phyloP scores from a whole-genome alignment of 1,139 yeast genomes.

The Sugiyamaella japonica region DNA sequence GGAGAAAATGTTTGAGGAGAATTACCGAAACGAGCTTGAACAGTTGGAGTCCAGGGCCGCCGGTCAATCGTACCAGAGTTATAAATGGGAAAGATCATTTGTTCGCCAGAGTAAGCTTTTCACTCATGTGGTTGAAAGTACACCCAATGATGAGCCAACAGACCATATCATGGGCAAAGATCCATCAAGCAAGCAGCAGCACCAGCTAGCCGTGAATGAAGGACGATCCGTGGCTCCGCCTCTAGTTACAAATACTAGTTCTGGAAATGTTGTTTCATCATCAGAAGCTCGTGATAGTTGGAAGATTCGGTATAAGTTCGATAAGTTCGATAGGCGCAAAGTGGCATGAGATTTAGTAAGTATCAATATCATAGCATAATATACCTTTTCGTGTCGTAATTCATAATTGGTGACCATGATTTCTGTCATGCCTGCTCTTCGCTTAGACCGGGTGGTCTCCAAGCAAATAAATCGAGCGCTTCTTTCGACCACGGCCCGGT shows the following conservation, averaged over 20 bases:
- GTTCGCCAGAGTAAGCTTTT: conserved; percentile 7
- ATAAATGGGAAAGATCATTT: conserved; percentile 9
- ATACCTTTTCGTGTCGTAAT: not conserved
- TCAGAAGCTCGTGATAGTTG: not conserved
- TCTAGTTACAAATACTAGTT: not conserved
- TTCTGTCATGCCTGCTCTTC: not conserved
- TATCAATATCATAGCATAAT: not conserved
- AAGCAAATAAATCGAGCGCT: conserved; percentile 23
- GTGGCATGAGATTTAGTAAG: not conserved
- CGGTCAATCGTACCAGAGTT: not conserved
- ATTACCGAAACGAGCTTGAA: conserved; percentile 66
- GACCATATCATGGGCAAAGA: not conserved
- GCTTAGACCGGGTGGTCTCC: conserved; percentile 21
- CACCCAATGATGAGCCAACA: not conserved
- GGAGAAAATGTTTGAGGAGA: conserved; percentile 62
- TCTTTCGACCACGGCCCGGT: conserved; percentile 26
- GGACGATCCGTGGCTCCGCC: not conserved
- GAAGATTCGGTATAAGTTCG: conserved; percentile 4
- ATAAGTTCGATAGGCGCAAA: not conserved
- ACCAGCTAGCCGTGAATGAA: not conserved
- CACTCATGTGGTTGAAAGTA: not conserved
- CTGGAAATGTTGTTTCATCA: not conserved
- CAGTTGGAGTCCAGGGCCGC: not conserved
- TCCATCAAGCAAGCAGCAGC: conserved; percentile 1
- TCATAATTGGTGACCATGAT: not conserved